Evolutionary conservation across 2,329 filamentous ascomycete genomes (phyloP).

Genomic region (Arthrobotrys sinensis): DNA sequence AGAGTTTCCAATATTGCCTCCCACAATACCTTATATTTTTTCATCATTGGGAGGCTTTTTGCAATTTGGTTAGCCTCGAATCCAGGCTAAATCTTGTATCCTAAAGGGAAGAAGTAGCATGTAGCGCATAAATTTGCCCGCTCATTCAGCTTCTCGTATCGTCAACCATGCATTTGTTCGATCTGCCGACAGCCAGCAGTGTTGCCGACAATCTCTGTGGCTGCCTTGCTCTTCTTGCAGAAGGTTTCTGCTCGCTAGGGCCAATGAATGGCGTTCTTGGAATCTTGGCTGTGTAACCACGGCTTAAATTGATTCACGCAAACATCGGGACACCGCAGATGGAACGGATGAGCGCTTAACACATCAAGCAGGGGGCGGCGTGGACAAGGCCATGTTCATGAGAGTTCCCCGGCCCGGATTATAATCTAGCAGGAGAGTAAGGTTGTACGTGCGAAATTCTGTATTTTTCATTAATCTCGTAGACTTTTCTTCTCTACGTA

Average conservation of each 20-base stretch:
- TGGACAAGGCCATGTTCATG: not conserved
- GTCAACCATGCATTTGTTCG: no score
- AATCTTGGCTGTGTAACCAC: conserved; percentile 14
- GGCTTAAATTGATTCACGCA: conserved; percentile 4
- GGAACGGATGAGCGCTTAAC: not conserved
- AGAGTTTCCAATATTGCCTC: no score
- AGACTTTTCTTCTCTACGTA: not conserved
- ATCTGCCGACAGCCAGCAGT: no score
- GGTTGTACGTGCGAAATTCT: no score
- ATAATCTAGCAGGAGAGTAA: no score
- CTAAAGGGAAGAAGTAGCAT: no score
- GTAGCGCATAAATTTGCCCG: no score
- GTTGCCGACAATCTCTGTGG: not conserved
- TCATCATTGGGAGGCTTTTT: no score
- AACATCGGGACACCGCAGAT: conserved; percentile 10
- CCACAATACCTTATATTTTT: no score
- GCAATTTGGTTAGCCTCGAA: no score
- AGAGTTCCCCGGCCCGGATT: not conserved
- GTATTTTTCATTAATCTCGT: not conserved
- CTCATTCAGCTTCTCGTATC: no score
- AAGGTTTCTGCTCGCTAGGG: not conserved
- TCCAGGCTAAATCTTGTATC: no score
- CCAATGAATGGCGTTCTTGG: not conserved
- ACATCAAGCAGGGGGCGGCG: not conserved
- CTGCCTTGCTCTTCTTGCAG: not conserved